Base-by-base conservation (phyloP, 192 early-diverging fungal genomes). In the Diversispora epigaea region DNA sequence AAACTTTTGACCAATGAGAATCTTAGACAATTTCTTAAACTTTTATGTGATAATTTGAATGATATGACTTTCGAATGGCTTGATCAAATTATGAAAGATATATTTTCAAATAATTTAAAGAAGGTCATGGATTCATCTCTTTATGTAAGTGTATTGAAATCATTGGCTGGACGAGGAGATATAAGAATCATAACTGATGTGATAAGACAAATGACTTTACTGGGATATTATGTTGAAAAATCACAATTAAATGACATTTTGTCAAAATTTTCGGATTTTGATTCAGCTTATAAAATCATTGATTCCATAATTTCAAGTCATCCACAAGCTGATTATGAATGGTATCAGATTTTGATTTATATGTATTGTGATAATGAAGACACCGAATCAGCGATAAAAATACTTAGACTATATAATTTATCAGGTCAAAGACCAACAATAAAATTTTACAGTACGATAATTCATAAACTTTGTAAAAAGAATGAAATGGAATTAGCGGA, bases 41-140 rank as follows among this genome's bases (percentile, higher is more conserved):
- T 63, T 41, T 40, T 63, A 15, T 63, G 12, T 43, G 14, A 63
- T 40, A 41, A 41, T 40, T 14, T 39, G 15, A 40, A 63, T 39
- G 17, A 63, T 15, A 63, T 40, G 11, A 63, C 39, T 40, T 63
- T 63, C 40, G 61, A 43, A 63, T 63, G 22, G 39, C 61, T 63
- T 39, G 17, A 40, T 63, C 32, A n/a, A 17, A 17, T 63, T 15
- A 63, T 63, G 61, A 63, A 41, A 43, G 61, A 63, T 63, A 10
- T 63, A 17, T 39, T 40, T 63, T 63, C 15, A 8, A 40, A 17
- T 63, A 32, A 40, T 63, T 5, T 40, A 63, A 63, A 40, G 6
- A 63, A 63, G 3, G 15, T 22, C 7, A 63, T 63, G 40, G 15
- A 10, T 6, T 40, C 32, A 7, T 10, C 17, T 63, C 14, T 63